Evolutionary conservation across 1,139 yeast genomes (phyloP), one percentile per base, ranked within the genome.

Genomic region (Suzukiozyma palmioleophila): DNA sequence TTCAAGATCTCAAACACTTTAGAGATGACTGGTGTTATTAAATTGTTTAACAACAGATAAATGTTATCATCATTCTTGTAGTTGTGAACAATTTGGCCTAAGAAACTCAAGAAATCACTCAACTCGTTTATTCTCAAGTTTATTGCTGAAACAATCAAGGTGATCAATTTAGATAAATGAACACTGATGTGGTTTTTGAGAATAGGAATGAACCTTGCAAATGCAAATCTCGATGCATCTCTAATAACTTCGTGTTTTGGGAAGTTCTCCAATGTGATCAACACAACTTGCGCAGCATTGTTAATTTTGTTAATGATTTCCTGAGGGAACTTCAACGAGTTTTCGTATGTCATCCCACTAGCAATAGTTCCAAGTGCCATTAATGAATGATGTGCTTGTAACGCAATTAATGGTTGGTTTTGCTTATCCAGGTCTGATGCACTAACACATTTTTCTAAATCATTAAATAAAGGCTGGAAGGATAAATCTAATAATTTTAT

Each of bases 351-450:
- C 51, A 85, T 81, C 1, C 97, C 97, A 54, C 92, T 77, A 2
- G 90, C 85, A 53, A 90, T 75, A 0, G 96, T 87, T 28, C 97
- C 97, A 39, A 92, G 77, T 0, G 97, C 92, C 80, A 87, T 79
- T 36, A 94, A 64, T 32, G 83, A 75, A 57, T 92, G 97, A 58
- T 92, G 96, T 2, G 89, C 82, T 56, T 88, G 94, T 36, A 86
- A 62, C 3, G 83, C 72, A 28, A 75, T 55, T 36, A 73, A 69
- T 14, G 67, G 64, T 42, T 71, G 72, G 14, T 67, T 56, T 33
- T 64, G 63, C 13, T 59, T 53, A 26, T 65, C 57, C 22, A 49
- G 56, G 27, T 78, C 75, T 1, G 52, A 43, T 13, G 50, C 50
- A 8, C 60, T 49, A 38, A 82, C 79, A 50, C 86, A 80, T 16